Conservation (phyloP, 208 protist species). For the Vickermania spadyakhi region DNA sequence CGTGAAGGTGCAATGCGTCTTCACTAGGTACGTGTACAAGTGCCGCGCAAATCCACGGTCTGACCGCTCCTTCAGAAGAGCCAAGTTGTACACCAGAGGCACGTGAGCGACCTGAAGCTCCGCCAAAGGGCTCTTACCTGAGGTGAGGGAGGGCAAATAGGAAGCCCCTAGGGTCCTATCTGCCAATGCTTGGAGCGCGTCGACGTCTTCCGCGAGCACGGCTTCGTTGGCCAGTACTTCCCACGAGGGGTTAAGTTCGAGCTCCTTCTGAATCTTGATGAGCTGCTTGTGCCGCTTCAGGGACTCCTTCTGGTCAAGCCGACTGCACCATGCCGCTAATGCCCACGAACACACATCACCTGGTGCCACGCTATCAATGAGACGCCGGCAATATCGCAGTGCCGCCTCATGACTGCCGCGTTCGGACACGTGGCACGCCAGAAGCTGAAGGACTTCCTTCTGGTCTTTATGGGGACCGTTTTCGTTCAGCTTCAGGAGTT, state of each 20-base stretch:
- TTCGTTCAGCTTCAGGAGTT: constrained; percentile 45
- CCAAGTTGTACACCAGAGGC: constrained; percentile 77
- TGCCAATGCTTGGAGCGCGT: constrained; percentile 56
- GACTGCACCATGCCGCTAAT: constrained; percentile 54
- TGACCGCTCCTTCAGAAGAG: constrained; percentile 40
- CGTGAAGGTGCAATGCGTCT: constrained; percentile 53
- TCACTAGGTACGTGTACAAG: constrained; percentile 78
- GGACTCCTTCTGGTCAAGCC: constrained; percentile 47
- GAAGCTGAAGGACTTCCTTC: constrained; percentile 73
- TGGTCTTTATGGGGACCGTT: constrained; percentile 48
- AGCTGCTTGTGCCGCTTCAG: constrained; percentile 25
- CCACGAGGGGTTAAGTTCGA: constrained; percentile 26
- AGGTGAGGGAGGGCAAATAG: constrained; percentile 21
- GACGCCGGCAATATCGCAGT: constrained; percentile 41
- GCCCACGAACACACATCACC: constrained; percentile 59
- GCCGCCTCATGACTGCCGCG: constrained; percentile 51
- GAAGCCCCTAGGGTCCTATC: constrained; percentile 61
- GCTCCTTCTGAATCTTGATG: constrained; percentile 22
- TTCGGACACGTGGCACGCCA: constrained; percentile 43
- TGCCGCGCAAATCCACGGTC: constrained; percentile 33
- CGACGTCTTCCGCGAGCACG: constrained; percentile 31
- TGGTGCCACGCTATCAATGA: constrained; percentile 51
- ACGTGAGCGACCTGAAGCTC: constrained; percentile 32
- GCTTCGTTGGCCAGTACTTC: constrained; percentile 65
- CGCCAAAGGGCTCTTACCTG: not conserved